A percentile compares a stretch with the other conserved stretches of the same genome.
phyloP scores from a whole-genome alignment of 2,329 filamentous ascomycete species.

The Aspergillus sclerotialis region DNA sequence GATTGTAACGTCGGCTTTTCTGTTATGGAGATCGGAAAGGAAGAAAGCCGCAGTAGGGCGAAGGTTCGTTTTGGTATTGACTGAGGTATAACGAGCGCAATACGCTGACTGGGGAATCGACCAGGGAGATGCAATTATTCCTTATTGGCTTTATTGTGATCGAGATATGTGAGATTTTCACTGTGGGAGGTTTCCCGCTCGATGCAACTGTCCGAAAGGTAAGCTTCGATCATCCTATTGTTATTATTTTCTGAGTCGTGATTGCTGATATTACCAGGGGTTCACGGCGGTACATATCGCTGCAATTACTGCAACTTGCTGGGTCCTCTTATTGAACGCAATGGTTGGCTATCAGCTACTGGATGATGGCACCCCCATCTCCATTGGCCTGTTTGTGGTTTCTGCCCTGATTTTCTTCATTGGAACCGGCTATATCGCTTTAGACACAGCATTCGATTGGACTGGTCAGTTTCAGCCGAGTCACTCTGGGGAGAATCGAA shows the following conservation, averaged over 20 bases:
- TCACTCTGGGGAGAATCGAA: constrained; percentile 51
- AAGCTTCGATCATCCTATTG: constrained; percentile 49
- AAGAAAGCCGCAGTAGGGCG: constrained; percentile 92
- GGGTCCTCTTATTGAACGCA: constrained; percentile 88
- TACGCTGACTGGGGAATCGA: not conserved
- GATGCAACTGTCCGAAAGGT: constrained; percentile 57
- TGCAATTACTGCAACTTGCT: constrained; percentile 77
- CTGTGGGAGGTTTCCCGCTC: constrained; percentile 81
- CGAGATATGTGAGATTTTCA: constrained; percentile 93
- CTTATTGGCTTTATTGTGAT: constrained; percentile 78
- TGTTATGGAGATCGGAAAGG: constrained; percentile 74
- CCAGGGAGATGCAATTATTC: constrained; percentile 94
- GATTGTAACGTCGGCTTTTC: constrained; percentile 58
- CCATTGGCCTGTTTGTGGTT: constrained; percentile 63
- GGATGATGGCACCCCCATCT: constrained; percentile 85
- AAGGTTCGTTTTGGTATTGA: constrained; percentile 51
- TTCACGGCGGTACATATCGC: constrained; percentile 90
- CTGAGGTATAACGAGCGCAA: too few species aligned
- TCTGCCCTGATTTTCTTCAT: constrained; percentile 71
- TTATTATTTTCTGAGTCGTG: not conserved
- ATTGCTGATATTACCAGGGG: constrained; percentile 48
- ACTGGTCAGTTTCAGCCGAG: constrained; percentile 69
- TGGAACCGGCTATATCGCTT: constrained; percentile 88
- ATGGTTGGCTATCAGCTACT: constrained; percentile 88
- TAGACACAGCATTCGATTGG: constrained; percentile 86